Base-by-base conservation (phyloP, 2,329 filamentous ascomycete species). In the Xylariaceae sp. region DNA sequence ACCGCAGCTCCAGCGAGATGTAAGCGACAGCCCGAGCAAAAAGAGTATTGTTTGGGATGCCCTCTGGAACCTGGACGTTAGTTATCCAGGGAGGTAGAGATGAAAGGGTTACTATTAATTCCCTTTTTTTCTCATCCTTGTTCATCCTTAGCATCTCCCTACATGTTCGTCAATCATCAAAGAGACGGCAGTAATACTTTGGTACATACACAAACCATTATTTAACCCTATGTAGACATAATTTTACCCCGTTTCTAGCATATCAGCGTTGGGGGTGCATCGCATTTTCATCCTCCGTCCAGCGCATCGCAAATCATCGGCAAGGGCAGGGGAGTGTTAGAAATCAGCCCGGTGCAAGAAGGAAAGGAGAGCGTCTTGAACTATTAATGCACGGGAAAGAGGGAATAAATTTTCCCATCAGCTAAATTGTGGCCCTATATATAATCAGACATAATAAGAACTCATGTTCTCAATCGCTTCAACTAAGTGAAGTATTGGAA, bases 11-110 rank as follows among this genome's bases (percentile, higher is more conserved):
- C 71, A 72, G 18, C 73, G 75, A 56, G 73, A 81, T 59, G 67
- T 74, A 41, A 75, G 71, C 57, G 76, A 54, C 27, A 55, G 50
- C n/a, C 55, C 55, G 10, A 60, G 43, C 13, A 57, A 76, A 68
- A 80, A 71, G 62, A 83, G 80, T 23, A 73, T 85, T 3, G 76
- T 86, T 8, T 87, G 83, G 82, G 83, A 85, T 60, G 77, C 81
- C 10, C 69, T 87, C 13, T 86, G 84, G 83, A 83, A 76, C 57
- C 65, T 85, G 21, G 83, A 86, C 62, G 75, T 84, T 39, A 83
- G 74, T 57, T 78, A 81, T 57, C 66, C 67, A 15, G 65, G 64
- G 43, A 81, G 81, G 59, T 78, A 75, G 54, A 63, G 7, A n/a
- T n/a, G 21, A 7, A 10, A 16, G 26, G 32, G n/a, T 15, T 39